These are phyloP conservation scores for Omphalea diandra DNA, from an alignment of 441 rosid genomes.

Conservation along the genomic window DNA sequence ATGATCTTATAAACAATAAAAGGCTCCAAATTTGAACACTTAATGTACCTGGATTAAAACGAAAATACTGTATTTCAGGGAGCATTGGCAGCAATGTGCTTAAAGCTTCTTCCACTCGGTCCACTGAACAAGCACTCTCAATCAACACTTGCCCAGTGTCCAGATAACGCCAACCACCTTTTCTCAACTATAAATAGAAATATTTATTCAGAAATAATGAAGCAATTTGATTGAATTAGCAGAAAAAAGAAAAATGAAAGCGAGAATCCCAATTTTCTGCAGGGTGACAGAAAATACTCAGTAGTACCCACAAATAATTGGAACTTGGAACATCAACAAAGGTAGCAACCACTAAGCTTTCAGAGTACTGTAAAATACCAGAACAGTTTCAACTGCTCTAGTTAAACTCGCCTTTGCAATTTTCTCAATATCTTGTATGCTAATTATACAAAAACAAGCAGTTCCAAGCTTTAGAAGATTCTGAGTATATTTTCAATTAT, in stretches of 20 bases:
- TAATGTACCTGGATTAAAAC: constrained; percentile 83
- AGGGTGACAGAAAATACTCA: neutral
- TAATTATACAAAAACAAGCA: neutral
- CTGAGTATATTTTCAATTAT: neutral
- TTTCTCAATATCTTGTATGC: neutral
- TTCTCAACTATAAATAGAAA: constrained; percentile 60
- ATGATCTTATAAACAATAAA: constrained; percentile 10
- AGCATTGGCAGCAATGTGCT: constrained; percentile 92
- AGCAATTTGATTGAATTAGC: too few relatives aligned
- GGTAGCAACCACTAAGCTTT: neutral
- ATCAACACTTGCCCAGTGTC: constrained; percentile 98
- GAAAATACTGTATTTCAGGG: constrained; percentile 88
- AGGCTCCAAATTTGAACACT: constrained; percentile 9
- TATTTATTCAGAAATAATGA: neutral
- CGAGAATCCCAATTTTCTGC: neutral
- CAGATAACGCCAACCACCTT: constrained; percentile 98
- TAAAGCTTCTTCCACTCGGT: constrained; percentile 94
- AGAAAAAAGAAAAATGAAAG: neutral
- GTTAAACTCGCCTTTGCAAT: neutral
- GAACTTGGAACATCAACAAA: neutral
- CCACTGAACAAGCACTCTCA: constrained; percentile 99
- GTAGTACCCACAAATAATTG: neutral
- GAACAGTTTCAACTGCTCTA: neutral
- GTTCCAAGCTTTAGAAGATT: neutral
- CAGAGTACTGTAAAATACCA: too few relatives aligned